A percentile compares a stretch with the other conserved stretches of the same genome.
Evolutionary conservation across 306 rosid genomes (phyloP).

Genomic region (Astragalus membranaceus): DNA sequence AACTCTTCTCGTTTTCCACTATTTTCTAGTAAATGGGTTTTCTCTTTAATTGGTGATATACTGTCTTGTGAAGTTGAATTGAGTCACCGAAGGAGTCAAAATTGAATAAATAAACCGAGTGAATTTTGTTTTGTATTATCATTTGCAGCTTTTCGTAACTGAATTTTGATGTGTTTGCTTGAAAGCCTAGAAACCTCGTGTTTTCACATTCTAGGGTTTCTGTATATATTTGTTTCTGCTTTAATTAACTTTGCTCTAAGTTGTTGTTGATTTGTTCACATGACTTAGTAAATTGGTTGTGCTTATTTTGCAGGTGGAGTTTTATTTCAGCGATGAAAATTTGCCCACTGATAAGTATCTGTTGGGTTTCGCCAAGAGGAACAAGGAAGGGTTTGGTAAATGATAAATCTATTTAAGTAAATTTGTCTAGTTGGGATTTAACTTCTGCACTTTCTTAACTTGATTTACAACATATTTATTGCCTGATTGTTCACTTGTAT

Average conservation of each 20-base stretch:
- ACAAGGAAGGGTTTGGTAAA: slow-evolving; percentile 92
- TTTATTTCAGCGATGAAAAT: slow-evolving; percentile 87
- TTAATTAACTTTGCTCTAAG: background rate
- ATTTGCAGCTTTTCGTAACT: background rate
- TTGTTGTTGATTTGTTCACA: background rate
- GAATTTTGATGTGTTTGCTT: background rate
- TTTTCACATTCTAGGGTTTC: background rate
- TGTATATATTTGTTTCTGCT: background rate
- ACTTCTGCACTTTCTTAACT: background rate
- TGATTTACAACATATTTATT: background rate
- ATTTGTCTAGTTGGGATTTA: background rate
- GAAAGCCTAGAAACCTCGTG: background rate
- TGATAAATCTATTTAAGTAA: background rate
- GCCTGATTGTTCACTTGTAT: background rate
- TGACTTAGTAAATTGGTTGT: background rate
- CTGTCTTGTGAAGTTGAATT: background rate
- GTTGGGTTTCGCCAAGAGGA: slow-evolving; percentile 57
- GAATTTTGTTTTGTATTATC: background rate
- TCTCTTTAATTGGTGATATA: background rate
- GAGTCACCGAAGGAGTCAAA: background rate
- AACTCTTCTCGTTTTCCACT: background rate
- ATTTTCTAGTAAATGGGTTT: background rate
- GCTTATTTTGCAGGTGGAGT: slow-evolving; percentile 71
- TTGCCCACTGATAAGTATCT: slow-evolving; percentile 61
- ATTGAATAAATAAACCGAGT: background rate